Percentiles rank a stretch among this genome's conserved stretches.
These are phyloP conservation scores for Pulveroboletus ravenelii DNA, from an alignment of 768 basidiomycete genomes.

Conservation along the genomic window DNA sequence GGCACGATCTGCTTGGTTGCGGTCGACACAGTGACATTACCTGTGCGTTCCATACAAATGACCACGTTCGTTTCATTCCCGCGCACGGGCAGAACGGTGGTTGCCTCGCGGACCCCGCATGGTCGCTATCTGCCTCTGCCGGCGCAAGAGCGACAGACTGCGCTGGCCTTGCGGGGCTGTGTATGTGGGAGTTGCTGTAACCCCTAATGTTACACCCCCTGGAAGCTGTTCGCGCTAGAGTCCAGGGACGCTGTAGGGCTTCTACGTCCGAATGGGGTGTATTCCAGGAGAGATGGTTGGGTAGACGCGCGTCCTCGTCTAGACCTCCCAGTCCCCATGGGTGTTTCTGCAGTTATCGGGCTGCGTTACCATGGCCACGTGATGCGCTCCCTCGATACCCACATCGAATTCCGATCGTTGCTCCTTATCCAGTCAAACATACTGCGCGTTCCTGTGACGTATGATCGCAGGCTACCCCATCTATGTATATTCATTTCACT, in stretches of 20 bases:
- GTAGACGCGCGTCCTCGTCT: not conserved
- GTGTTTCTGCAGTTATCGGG: not conserved
- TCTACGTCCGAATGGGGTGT: not conserved
- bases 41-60: conserved; percentile 7
- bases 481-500: conserved; percentile 12
- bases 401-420: conserved; percentile 20
- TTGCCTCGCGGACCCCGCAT: conserved; percentile 29
- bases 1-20: conserved; percentile 5
- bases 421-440: conserved; percentile 1
- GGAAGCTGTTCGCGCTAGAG: conserved; percentile 14
- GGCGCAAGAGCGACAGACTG: conserved; percentile 17
- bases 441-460: conserved; percentile 28
- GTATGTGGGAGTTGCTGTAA: not conserved
- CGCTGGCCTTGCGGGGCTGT: conserved; percentile 15
- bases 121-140: conserved; percentile 15
- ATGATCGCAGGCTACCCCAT: conserved; percentile 8
- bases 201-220: not conserved
- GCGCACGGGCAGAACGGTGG: conserved; percentile 15
- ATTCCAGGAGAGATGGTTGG: not conserved
- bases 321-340: not conserved
- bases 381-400: conserved; percentile 8
- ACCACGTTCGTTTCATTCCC: conserved; percentile 29
- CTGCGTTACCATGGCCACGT: conserved; percentile 1
- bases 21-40: conserved; percentile 19
- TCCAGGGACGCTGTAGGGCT: not conserved